Evolutionary conservation across 768 basidiomycete species (phyloP).

Genomic region (Mrakia gelida): DNA sequence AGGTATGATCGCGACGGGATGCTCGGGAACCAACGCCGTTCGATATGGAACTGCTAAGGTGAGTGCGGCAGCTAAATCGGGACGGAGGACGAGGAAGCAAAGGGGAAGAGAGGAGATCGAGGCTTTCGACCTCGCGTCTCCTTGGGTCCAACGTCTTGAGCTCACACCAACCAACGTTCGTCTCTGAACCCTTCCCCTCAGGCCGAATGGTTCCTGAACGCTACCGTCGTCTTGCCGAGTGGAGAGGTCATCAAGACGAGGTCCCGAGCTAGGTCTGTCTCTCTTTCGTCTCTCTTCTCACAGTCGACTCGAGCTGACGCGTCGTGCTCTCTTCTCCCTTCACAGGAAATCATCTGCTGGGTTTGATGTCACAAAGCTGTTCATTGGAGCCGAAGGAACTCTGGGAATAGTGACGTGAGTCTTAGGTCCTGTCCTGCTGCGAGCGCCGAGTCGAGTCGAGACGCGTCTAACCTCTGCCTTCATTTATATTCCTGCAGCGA

Average conservation of each 20-base stretch:
- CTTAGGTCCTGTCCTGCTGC: too few relatives aligned
- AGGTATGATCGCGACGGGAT: conserved; percentile 59
- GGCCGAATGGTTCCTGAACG: conserved; percentile 80
- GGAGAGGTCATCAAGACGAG: conserved; percentile 90
- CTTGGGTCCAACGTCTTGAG: too few relatives aligned
- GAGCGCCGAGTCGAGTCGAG: not conserved
- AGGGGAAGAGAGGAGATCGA: not conserved
- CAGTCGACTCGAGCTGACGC: not conserved
- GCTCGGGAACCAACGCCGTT: conserved; percentile 68
- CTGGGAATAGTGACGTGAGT: conserved; percentile 33
- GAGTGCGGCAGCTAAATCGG: not conserved
- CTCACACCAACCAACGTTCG: not conserved
- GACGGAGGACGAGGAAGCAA: not conserved
- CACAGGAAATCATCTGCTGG: conserved; percentile 77
- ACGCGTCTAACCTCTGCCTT: not conserved
- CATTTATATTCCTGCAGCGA: not conserved
- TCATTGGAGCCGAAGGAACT: conserved; percentile 70
- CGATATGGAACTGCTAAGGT: conserved; percentile 76
- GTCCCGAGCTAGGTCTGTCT: conserved; percentile 38
- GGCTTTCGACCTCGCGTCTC: not conserved
- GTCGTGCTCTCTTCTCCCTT: not conserved
- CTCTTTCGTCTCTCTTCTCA: not conserved
- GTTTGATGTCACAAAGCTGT: conserved; percentile 70
- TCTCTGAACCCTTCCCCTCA: not conserved
- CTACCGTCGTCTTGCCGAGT: conserved; percentile 83